Evolutionary conservation across 495 filamentous ascomycete species (phyloP).

Genomic region (Penicillium maclennaniae): DNA sequence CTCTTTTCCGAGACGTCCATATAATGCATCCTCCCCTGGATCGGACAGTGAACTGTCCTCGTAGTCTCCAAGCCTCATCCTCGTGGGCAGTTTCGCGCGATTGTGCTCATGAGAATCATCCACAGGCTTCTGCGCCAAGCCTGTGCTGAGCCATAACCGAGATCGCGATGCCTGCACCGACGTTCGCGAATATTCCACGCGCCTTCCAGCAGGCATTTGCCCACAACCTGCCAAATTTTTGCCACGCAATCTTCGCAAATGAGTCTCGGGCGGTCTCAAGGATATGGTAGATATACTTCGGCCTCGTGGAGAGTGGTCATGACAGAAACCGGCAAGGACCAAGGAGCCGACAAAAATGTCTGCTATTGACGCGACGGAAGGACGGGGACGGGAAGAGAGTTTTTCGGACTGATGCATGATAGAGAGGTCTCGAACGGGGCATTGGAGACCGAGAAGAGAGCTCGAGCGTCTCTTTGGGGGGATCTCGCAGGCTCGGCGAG

Average conservation of each 20-base stretch:
- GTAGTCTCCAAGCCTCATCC: neutral
- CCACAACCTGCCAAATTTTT: slow-evolving; percentile 11
- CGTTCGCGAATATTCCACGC: slow-evolving; percentile 19
- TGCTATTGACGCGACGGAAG: slow-evolving; percentile 40
- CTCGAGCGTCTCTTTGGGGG: slow-evolving; percentile 44
- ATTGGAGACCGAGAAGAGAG: slow-evolving; percentile 31
- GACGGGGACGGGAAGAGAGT: slow-evolving; percentile 39
- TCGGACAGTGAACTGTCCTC: slow-evolving; percentile 6
- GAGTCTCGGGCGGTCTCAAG: slow-evolving; percentile 9
- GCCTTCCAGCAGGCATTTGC: slow-evolving; percentile 15
- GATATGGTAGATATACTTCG: slow-evolving; percentile 30
- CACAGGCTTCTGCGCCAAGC: slow-evolving; percentile 16
- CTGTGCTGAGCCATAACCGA: slow-evolving; percentile 32
- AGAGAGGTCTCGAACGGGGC: slow-evolving; percentile 25
- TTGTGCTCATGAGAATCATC: slow-evolving; percentile 7
- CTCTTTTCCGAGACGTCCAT: neutral
- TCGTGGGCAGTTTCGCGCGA: neutral
- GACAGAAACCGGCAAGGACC: slow-evolving; percentile 59
- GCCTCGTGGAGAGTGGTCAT: slow-evolving; percentile 45
- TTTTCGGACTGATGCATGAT: slow-evolving; percentile 33
- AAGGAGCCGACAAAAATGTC: slow-evolving; percentile 62
- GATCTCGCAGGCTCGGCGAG: slow-evolving; percentile 48
- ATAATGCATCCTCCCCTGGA: slow-evolving; percentile 1
- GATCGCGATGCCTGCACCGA: slow-evolving; percentile 20
- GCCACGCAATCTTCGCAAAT: slow-evolving; percentile 15